Evolutionary conservation across 345 rosid species (phyloP).

Genomic region (Tarenaya hassleriana): DNA sequence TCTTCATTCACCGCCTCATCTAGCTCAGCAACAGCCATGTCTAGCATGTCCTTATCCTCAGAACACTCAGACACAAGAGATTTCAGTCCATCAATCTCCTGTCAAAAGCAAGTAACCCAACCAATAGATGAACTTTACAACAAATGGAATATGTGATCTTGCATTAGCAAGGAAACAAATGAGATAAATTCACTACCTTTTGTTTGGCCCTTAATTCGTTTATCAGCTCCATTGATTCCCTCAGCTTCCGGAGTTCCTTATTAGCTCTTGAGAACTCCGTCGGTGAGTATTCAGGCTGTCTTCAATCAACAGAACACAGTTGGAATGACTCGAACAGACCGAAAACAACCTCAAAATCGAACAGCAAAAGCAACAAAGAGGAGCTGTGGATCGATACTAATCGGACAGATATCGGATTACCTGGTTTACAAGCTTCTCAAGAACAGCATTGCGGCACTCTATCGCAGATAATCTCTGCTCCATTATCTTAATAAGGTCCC

Average conservation of each 20-base stretch:
- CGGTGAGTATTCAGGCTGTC: slow-evolving; percentile 91
- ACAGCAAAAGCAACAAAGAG: slow-evolving; percentile 6
- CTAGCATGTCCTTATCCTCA: slow-evolving; percentile 72
- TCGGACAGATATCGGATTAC: slow-evolving; percentile 23
- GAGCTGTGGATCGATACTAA: neutral
- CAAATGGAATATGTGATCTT: neutral
- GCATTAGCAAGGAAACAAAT: neutral
- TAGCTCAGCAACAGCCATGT: slow-evolving; percentile 69
- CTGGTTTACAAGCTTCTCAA: slow-evolving; percentile 62
- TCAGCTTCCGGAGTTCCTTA: slow-evolving; percentile 80
- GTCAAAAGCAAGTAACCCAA: neutral
- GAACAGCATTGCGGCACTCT: slow-evolving; percentile 48
- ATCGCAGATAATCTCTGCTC: slow-evolving; percentile 62
- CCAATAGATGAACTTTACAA: neutral
- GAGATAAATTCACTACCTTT: slow-evolving; percentile 41
- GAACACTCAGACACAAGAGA: slow-evolving; percentile 55
- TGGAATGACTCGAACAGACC: too few relatives aligned
- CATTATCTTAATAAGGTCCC: slow-evolving; percentile 73
- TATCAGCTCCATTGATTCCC: slow-evolving; percentile 71
- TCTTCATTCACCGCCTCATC: slow-evolving; percentile 51
- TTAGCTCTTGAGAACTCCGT: too few relatives aligned
- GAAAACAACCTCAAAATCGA: too few relatives aligned
- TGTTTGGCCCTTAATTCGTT: slow-evolving; percentile 57
- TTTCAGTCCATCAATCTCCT: slow-evolving; percentile 77
- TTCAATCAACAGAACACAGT: slow-evolving; percentile 39